phyloP scores from a whole-genome alignment of 108 stramenopile genomes.

The Nitzschia inconspicua region DNA sequence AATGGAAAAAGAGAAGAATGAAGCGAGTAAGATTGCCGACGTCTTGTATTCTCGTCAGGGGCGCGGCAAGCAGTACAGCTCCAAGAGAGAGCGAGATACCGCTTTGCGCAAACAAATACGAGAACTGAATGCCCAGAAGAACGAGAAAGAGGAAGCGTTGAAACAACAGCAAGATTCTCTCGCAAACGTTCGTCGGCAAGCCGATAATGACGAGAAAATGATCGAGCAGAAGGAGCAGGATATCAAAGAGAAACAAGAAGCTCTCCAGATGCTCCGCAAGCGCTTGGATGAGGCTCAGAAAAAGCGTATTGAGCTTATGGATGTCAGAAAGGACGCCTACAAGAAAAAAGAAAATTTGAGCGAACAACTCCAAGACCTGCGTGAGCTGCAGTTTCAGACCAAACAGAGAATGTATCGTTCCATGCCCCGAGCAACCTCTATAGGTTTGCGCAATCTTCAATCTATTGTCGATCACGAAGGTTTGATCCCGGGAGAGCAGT shows the following conservation, averaged over 20 bases:
- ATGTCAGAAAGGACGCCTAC: slow-evolving; percentile 78
- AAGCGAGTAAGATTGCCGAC: slow-evolving; percentile 61
- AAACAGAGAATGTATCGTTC: slow-evolving; percentile 62
- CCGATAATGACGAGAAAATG: slow-evolving; percentile 27
- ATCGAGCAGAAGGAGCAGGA: slow-evolving; percentile 45
- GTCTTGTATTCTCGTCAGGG: slow-evolving; percentile 91
- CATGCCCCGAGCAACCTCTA: slow-evolving; percentile 86
- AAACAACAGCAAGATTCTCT: slow-evolving; percentile 56
- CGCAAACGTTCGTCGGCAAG: slow-evolving; percentile 50
- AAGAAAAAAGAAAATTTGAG: slow-evolving; percentile 55
- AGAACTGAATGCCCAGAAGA: slow-evolving; percentile 51
- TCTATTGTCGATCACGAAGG: slow-evolving; percentile 76
- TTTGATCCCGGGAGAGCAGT: slow-evolving; percentile 59
- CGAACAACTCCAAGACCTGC: slow-evolving; percentile 62
- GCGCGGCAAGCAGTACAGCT: slow-evolving; percentile 81
- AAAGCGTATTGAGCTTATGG: slow-evolving; percentile 62
- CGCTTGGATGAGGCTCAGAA: slow-evolving; percentile 65
- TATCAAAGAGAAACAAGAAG: slow-evolving; percentile 38
- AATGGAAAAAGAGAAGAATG: slow-evolving; percentile 58
- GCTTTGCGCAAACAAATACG: slow-evolving; percentile 62
- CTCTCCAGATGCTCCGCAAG: slow-evolving; percentile 48
- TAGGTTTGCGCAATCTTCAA: slow-evolving; percentile 81
- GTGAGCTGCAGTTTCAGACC: slow-evolving; percentile 51
- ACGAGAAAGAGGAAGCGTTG: slow-evolving; percentile 58
- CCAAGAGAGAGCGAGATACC: slow-evolving; percentile 81